Conservation (phyloP, 257 asterid species). For the Jaltomata sinuosa region DNA sequence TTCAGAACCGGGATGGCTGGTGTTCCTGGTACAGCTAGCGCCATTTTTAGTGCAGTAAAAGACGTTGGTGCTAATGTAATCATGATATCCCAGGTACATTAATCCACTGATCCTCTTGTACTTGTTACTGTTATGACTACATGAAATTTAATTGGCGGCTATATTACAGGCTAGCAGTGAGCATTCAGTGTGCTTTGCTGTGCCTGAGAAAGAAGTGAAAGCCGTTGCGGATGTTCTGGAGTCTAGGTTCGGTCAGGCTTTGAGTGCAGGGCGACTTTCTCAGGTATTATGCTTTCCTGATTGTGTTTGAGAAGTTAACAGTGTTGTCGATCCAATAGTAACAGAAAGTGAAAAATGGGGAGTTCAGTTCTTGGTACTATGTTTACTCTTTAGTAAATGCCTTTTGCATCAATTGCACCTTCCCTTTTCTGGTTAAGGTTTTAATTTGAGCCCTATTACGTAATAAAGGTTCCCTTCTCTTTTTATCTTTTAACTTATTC, state of each 20-base stretch:
- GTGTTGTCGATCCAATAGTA: background rate
- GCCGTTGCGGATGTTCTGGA: constrained; percentile 84
- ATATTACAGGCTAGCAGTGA: constrained; percentile 90
- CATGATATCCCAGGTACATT: constrained; percentile 90
- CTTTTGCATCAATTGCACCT: background rate
- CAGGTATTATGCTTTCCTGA: constrained; percentile 42
- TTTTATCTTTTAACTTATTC: background rate
- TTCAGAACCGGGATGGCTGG: constrained; percentile 99
- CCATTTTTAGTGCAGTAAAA: constrained; percentile 85
- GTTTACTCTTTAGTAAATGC: background rate
- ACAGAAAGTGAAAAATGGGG: background rate
- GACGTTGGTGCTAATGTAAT: constrained; percentile 97
- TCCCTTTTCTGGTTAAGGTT: background rate
- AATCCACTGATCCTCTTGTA: background rate
- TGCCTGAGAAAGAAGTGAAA: constrained; percentile 87
- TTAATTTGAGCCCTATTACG: background rate
- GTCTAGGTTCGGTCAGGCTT: constrained; percentile 80
- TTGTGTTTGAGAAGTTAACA: background rate
- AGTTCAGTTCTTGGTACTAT: background rate
- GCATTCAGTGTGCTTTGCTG: constrained; percentile 99
- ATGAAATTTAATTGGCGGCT: constrained; percentile 12
- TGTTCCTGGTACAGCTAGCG: constrained; percentile 95
- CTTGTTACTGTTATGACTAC: background rate
- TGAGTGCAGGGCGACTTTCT: constrained; percentile 96
- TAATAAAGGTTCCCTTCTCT: background rate